Conservation (phyloP, 2,329 filamentous ascomycete genomes). For the Aspergillus cejpii region DNA sequence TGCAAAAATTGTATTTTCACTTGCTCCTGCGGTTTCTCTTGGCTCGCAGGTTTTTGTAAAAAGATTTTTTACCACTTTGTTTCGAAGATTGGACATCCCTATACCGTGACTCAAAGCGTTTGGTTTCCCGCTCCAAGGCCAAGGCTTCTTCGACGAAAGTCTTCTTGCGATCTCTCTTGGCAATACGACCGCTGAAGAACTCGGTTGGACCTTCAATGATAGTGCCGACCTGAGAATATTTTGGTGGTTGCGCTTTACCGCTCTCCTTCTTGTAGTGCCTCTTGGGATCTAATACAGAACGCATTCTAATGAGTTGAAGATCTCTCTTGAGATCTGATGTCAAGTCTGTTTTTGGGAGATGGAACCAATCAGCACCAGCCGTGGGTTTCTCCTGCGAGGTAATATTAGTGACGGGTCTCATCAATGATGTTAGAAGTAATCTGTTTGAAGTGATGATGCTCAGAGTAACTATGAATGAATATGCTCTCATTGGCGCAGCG, state of each 20-base stretch:
- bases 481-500: constrained; percentile 63
- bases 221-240: constrained; percentile 83
- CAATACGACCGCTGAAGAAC: constrained; percentile 71
- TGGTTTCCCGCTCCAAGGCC: constrained; percentile 56
- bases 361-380: constrained; percentile 78
- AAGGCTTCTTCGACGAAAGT: constrained; percentile 83
- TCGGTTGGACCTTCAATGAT: constrained; percentile 85
- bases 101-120: constrained; percentile 82
- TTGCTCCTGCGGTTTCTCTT: constrained; percentile 40
- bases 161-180: constrained; percentile 78
- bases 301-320: constrained; percentile 81
- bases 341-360: constrained; percentile 74
- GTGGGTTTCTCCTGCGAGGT: constrained; percentile 51
- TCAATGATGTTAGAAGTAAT: constrained; percentile 1
- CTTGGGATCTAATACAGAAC: constrained; percentile 81
- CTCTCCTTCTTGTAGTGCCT: constrained; percentile 83
- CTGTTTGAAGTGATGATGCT: constrained; percentile 34
- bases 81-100: constrained; percentile 74
- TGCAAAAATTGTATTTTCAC: constrained; percentile 10
- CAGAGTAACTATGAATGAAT: constrained; percentile 69
- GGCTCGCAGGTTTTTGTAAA: constrained; percentile 72
- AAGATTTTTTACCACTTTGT: constrained; percentile 78
- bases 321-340: constrained; percentile 84
- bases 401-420: constrained; percentile 8
- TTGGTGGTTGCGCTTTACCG: constrained; percentile 62